phyloP scores from a whole-genome alignment of 176 grass and related monocot species.

The Rhipidocladum racemiflorum region DNA sequence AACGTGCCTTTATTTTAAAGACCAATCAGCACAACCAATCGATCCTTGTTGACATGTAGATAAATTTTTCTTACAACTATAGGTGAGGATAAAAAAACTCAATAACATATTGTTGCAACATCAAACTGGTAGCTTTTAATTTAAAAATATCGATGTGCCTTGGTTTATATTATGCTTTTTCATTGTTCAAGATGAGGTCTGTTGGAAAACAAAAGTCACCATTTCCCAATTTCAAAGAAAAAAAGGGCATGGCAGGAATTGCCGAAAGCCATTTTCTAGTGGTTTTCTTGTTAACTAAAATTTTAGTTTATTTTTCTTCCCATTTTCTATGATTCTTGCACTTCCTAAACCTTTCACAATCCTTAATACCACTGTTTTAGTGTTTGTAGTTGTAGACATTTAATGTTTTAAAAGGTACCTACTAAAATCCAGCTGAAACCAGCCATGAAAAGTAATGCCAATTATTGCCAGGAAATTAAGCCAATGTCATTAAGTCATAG shows the following conservation, averaged over 20 bases:
- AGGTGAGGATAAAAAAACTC: neutral
- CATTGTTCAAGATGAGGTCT: neutral
- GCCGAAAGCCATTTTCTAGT: neutral
- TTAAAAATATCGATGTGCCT: neutral
- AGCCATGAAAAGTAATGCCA: neutral
- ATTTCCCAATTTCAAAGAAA: neutral
- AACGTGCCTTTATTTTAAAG: neutral
- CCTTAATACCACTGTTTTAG: neutral
- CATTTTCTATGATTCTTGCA: neutral
- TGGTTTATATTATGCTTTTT: neutral
- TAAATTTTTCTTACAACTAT: neutral
- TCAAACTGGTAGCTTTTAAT: neutral
- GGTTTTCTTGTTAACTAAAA: neutral
- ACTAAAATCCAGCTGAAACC: neutral
- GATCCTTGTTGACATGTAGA: neutral
- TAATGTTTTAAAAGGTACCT: neutral
- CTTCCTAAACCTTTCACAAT: neutral
- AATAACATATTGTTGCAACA: neutral
- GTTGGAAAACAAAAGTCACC: neutral
- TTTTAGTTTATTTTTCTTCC: neutral
- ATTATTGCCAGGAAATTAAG: neutral
- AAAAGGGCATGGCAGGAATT: neutral
- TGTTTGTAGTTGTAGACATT: neutral
- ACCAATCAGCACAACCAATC: neutral
- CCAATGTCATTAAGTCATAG: too few species aligned